Base-by-base conservation (phyloP, 2,329 filamentous ascomycete genomes). In the Harringtonia lauricola region DNA sequence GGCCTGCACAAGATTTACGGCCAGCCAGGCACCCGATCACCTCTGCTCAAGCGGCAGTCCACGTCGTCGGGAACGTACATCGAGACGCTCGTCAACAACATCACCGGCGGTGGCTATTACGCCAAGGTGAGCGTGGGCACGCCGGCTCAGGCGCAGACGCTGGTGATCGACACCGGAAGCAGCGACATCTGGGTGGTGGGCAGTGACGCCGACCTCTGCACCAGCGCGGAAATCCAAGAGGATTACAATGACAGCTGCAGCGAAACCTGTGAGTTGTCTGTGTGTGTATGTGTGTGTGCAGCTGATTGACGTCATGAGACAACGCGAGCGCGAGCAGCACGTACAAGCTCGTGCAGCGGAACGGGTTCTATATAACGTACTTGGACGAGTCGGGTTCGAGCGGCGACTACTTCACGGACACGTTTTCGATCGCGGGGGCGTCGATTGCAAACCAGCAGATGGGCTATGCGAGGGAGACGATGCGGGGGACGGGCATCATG, bases 121-220 rank as follows among this genome's bases (percentile, higher is more conserved):
- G 68, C 71, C 34, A 65, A 74, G 41, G 66, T 81, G 35, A 60
- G 62, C n/a, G 59, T 81, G 35, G 78, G 78, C 40, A 78, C 75
- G 0, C 78, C 78, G 1, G 61, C 64, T 1, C 77, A 81, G 57
- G 57, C 59, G 3, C 57, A 79, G 40, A 64, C 59, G 42, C 64
- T 81, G 52, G 64, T 74, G 42, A 66, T 81, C 49, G 77, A 81
- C 57, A 81, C 77, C 3, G 78, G 77, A 24, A 79, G 73, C 56
- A 77, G 72, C 50, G 78, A 81, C 54, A 70, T 76, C 4, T 81
- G 77, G 76, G 62, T 80, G 35, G 61, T 72, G 48, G 51, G 58
- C 45, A 43, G 53, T 49, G 39, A 54, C 22, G 61, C 63, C 15
- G 55, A 62, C 51, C 60, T 70, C 24, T 72, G 68, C 54, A 57